Evolutionary conservation across 1,139 yeast genomes (phyloP).

Genomic region (Geotrichum candidum): DNA sequence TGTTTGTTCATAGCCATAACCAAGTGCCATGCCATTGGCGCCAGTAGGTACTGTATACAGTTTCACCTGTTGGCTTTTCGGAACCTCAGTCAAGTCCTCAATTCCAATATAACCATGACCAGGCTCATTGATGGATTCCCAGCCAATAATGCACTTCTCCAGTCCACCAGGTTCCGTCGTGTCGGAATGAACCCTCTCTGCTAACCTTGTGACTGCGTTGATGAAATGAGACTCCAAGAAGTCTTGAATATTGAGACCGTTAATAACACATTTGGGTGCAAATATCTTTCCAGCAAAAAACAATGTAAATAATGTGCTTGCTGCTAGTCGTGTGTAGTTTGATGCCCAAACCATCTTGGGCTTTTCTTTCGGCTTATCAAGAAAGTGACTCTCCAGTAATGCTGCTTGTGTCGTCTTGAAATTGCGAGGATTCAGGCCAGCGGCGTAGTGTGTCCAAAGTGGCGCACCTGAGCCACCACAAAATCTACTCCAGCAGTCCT

Average conservation of each 20-base stretch:
- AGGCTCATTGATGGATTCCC: constrained; percentile 88
- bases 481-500: constrained; percentile 86
- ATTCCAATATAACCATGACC: constrained; percentile 38
- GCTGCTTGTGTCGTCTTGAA: constrained; percentile 71
- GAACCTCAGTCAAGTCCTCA: constrained; percentile 26
- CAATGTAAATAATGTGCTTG: constrained; percentile 75
- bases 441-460: constrained; percentile 81
- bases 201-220: constrained; percentile 49
- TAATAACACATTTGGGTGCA: constrained; percentile 64
- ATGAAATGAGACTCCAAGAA: constrained; percentile 64
- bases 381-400: constrained; percentile 50
- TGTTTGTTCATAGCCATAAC: constrained; percentile 62
- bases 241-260: constrained; percentile 72
- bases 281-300: constrained; percentile 69
- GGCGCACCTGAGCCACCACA: constrained; percentile 94
- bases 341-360: constrained; percentile 83
- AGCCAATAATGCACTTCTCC: constrained; percentile 54
- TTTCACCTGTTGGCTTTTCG: constrained; percentile 29
- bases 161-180: constrained; percentile 50
- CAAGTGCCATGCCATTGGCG: constrained; percentile 41
- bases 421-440: constrained; percentile 67
- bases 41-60: constrained; percentile 32
- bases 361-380: constrained; percentile 38
- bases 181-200: constrained; percentile 45
- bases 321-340: constrained; percentile 68